Conservation (phyloP, 129 eudicot species). For the Flaveria brownii region DNA sequence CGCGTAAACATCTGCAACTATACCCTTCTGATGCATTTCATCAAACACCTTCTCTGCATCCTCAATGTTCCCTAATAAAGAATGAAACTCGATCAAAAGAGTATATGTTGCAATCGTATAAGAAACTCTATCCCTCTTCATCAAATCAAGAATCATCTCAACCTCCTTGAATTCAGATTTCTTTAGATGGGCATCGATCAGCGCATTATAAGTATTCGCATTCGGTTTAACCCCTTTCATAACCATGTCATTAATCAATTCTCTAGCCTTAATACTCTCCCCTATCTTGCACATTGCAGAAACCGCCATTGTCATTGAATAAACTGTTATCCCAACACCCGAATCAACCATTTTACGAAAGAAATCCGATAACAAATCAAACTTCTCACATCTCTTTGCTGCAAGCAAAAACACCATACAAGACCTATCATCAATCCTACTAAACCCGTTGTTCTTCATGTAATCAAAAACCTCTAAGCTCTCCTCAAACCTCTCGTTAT, state of each 20-base stretch:
- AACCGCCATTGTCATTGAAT: slow-evolving; percentile 72
- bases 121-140: slow-evolving; percentile 57
- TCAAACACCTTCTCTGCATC: slow-evolving; percentile 62
- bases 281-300: slow-evolving; percentile 63
- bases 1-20: slow-evolving; percentile 54
- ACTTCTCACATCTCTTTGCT: slow-evolving; percentile 45
- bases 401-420: slow-evolving; percentile 89
- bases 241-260: slow-evolving; percentile 50
- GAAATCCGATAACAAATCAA: slow-evolving; percentile 45
- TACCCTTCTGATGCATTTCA: slow-evolving; percentile 58
- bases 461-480: slow-evolving; percentile 64
- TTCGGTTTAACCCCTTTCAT: slow-evolving; percentile 55
- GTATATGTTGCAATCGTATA: slow-evolving; percentile 60
- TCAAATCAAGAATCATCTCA: slow-evolving; percentile 41
- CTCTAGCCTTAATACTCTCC: slow-evolving; percentile 49
- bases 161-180: slow-evolving; percentile 46
- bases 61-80: slow-evolving; percentile 37
- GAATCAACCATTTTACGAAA: slow-evolving; percentile 61
- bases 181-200: slow-evolving; percentile 61
- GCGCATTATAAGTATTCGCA: slow-evolving; percentile 60
- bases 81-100: slow-evolving; percentile 52
- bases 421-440: slow-evolving; percentile 69
- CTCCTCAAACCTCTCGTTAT: slow-evolving; percentile 52
- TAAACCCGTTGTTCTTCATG: slow-evolving; percentile 56
- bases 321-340: slow-evolving; percentile 60